A percentile compares a stretch with the other conserved stretches of the same genome.
Conservation (phyloP, 1,284 basidiomycete species). For the Sphagnurus paluster region DNA sequence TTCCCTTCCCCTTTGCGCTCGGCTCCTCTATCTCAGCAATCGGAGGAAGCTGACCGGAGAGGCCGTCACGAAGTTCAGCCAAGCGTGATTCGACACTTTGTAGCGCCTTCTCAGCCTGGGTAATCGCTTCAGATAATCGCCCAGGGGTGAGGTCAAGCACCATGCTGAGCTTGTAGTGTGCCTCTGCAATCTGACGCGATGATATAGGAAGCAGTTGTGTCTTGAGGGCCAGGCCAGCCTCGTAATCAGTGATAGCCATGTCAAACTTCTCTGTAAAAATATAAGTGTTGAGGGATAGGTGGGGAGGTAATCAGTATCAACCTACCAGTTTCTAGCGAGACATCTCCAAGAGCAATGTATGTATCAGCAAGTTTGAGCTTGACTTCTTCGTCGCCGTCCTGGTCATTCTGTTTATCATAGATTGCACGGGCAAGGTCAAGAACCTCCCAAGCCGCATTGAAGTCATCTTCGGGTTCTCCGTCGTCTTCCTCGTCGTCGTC, state of each 20-base stretch:
- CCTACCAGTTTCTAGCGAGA: constrained; percentile 85
- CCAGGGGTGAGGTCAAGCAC: constrained; percentile 85
- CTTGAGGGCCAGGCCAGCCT: constrained; percentile 72
- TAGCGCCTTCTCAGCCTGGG: constrained; percentile 76
- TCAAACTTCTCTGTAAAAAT: constrained; percentile 81
- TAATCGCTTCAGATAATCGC: constrained; percentile 75
- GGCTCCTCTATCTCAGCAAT: constrained; percentile 31
- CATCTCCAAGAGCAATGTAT: constrained; percentile 83
- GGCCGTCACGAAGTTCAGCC: constrained; percentile 58
- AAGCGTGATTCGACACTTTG: constrained; percentile 73
- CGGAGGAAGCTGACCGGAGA: constrained; percentile 42
- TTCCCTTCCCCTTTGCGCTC: constrained; percentile 67
- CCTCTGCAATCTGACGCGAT: constrained; percentile 86
- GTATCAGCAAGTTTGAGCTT: constrained; percentile 83
- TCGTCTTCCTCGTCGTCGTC: constrained; percentile 61
- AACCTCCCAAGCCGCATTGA: constrained; percentile 93
- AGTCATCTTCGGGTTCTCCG: constrained; percentile 86
- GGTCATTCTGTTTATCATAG: constrained; percentile 66
- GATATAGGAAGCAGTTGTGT: constrained; percentile 68
- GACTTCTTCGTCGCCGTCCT: constrained; percentile 55
- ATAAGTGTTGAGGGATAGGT: constrained; percentile 7
- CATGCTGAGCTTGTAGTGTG: constrained; percentile 88
- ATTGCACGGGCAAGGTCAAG: constrained; percentile 85
- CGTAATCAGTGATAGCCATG: constrained; percentile 85
- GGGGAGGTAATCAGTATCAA: not conserved